Conservation (phyloP, 1,139 yeast species). For the Nakaseomyces delphensis region DNA sequence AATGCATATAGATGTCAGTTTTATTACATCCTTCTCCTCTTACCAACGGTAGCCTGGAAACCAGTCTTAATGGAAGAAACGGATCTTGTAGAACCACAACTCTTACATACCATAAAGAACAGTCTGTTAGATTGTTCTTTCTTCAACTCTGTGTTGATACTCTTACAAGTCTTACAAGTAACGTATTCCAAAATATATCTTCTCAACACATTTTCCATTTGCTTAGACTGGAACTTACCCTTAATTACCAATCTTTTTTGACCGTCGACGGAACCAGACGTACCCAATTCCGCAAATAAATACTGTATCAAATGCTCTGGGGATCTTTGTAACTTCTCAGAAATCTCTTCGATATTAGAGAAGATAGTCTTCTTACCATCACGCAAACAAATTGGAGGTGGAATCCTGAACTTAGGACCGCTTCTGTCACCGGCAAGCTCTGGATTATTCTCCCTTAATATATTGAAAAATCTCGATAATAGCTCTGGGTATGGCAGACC, state of each 20-base stretch:
- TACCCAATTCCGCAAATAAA: constrained; percentile 97
- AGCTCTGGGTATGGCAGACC: constrained; percentile 73
- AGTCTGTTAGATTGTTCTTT: constrained; percentile 94
- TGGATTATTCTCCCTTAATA: constrained; percentile 88
- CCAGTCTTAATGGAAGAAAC: constrained; percentile 98
- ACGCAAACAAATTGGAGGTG: constrained; percentile 94
- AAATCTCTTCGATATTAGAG: constrained; percentile 90
- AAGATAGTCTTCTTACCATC: constrained; percentile 97
- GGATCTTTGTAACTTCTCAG: constrained; percentile 89
- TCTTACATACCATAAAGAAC: constrained; percentile 94
- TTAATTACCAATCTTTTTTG: constrained; percentile 91
- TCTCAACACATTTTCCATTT: constrained; percentile 91
- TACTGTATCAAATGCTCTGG: constrained; percentile 96
- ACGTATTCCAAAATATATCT: constrained; percentile 95
- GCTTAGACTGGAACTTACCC: constrained; percentile 98
- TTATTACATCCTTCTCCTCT: constrained; percentile 30
- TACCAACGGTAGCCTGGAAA: constrained; percentile 86
- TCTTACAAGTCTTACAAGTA: constrained; percentile 97
- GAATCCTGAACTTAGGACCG: constrained; percentile 89
- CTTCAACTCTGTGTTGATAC: constrained; percentile 91
- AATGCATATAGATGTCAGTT: constrained; percentile 3
- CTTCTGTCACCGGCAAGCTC: constrained; percentile 95
- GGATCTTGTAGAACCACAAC: constrained; percentile 96
- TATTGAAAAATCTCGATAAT: constrained; percentile 73
- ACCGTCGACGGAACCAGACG: constrained; percentile 98